Percentiles rank a stretch among this genome's conserved stretches.
phyloP scores from a whole-genome alignment of 108 stramenopile genomes.

The Cyclotella cryptica region DNA sequence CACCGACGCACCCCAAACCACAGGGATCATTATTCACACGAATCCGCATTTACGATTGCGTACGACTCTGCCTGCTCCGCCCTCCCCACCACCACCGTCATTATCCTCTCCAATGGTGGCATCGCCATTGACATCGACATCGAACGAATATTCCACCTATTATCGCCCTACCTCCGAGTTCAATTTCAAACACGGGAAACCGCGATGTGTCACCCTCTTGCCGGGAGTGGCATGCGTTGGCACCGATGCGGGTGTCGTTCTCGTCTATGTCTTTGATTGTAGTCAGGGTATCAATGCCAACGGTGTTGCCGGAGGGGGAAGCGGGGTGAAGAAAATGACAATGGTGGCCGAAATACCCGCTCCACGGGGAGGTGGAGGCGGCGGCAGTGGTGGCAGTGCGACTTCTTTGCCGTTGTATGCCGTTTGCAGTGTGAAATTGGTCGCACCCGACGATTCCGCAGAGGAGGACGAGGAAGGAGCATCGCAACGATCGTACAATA shows the following conservation, averaged over 20 bases:
- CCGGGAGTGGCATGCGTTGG: constrained; percentile 84
- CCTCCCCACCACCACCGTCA: constrained; percentile 28
- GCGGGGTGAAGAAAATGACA: constrained; percentile 21
- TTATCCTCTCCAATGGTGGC: not conserved
- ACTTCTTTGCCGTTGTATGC: constrained; percentile 2
- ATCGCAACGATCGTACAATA: not conserved
- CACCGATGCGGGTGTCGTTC: constrained; percentile 73
- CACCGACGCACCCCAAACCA: constrained; percentile 37
- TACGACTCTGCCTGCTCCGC: constrained; percentile 43
- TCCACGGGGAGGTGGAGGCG: constrained; percentile 54
- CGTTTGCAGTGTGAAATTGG: constrained; percentile 43
- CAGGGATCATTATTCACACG: constrained; percentile 48
- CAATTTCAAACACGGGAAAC: constrained; percentile 64
- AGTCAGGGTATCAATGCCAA: constrained; percentile 11
- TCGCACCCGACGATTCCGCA: constrained; percentile 6
- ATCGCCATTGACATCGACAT: not conserved
- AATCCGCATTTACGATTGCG: constrained; percentile 55
- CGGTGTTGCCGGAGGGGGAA: constrained; percentile 8
- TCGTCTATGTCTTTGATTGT: constrained; percentile 68
- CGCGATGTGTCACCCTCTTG: constrained; percentile 62
- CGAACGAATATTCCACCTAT: constrained; percentile 20
- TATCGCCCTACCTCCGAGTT: constrained; percentile 55
- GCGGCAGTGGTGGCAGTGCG: constrained; percentile 20
- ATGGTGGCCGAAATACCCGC: constrained; percentile 73
- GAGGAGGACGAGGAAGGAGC: not conserved